Base-by-base conservation (phyloP, 2,329 filamentous ascomycete genomes). In the Stemphylium vesicarium region DNA sequence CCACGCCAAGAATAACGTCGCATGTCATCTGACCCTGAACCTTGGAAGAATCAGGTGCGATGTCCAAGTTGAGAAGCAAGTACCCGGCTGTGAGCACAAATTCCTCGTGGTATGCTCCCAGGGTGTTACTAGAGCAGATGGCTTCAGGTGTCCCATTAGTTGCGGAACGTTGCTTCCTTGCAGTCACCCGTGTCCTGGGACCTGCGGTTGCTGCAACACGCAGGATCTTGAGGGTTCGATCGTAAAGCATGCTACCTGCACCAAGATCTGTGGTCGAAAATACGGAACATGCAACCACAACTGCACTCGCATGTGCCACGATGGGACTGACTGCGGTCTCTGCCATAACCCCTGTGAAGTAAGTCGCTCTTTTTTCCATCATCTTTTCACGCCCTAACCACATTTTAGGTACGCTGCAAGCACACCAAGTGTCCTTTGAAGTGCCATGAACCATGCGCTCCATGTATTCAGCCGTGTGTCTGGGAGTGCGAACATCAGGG, bases 21-120 rank as follows among this genome's bases (percentile, higher is more conserved):
- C 29, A 6, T 60, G 58, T 13, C 36, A 60, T 31, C 36, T 16
- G 7, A 63, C 60, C 10, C 35, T 45, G 24, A 40, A 56, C 13
- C 22, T 57, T 10, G 2, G 20, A 2, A 37, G 53, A 0, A 79
- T 89, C 15, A n/a, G 33, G 0, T 92, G 88, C 70, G 48, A 66
- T 1, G 66, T 71, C 2, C 39, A 41, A 1, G 80, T 89, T 0
- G 39, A 76, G 10, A 82, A 81, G 49, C 70, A 50, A 0, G 78
- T 89, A 0, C 79, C 82, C 0, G 78, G 76, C 0, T 91, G 88
- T 65, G 66, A 71, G 0, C 88, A 92, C 66, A 65, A 49, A 0
- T 74, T 87, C 0, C 63, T 49, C 0, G 75, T 86, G 1, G 60
- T 69, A 5, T 91, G 88, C 63, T 63, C 73, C 15, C 39, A 71